These are phyloP conservation scores for Ormosia emarginata DNA, from an alignment of 306 rosid genomes.

Conservation along the genomic window DNA sequence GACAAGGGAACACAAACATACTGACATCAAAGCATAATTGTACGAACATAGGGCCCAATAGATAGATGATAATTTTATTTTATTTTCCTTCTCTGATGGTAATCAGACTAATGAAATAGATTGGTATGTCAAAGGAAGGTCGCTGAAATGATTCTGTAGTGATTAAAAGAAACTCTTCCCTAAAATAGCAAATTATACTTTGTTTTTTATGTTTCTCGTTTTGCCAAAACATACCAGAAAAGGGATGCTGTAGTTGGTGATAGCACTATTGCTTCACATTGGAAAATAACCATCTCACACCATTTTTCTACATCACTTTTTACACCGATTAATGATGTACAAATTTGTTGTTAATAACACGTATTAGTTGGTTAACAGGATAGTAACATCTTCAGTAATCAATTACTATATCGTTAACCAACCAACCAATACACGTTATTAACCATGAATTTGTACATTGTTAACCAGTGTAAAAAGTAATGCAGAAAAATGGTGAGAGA, in stretches of 20 bases:
- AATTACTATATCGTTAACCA: too few species aligned
- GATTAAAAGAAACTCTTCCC: neutral
- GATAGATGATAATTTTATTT: neutral
- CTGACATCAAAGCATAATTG: neutral
- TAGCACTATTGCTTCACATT: neutral
- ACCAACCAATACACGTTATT: too few species aligned
- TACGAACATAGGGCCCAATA: neutral
- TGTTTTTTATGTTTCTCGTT: neutral
- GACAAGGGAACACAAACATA: neutral
- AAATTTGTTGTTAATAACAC: too few species aligned
- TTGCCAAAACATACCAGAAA: neutral
- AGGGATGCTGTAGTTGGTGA: neutral
- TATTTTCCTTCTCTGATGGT: neutral
- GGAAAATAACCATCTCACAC: too few species aligned
- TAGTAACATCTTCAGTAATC: too few species aligned
- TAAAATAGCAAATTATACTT: neutral
- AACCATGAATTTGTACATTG: too few species aligned
- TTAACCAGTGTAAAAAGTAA: too few species aligned
- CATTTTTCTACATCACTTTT: too few species aligned
- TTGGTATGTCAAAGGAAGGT: neutral
- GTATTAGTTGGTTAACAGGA: too few species aligned
- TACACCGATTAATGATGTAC: too few species aligned
- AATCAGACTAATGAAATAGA: neutral
- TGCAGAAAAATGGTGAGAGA: too few species aligned
- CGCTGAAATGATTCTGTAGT: neutral